A percentile compares a stretch with the other conserved stretches of the same genome.
Conservation (phyloP, 208 protist species). For the Acanthamoeba polyphaga region DNA sequence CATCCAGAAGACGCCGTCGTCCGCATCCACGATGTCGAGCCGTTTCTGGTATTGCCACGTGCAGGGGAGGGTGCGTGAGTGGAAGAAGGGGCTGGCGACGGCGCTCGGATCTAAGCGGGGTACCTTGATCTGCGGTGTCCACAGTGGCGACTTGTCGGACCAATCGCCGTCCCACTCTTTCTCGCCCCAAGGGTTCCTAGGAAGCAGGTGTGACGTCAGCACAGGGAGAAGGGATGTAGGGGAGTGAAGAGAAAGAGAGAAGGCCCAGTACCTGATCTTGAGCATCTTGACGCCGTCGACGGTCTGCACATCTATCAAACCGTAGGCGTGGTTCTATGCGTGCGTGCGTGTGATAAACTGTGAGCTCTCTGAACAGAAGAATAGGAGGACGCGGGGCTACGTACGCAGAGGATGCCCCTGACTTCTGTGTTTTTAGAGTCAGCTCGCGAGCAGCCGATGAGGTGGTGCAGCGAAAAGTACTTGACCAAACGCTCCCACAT, state of each 20-base stretch:
- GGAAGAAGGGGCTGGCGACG: neutral
- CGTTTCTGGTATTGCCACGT: conserved; percentile 24
- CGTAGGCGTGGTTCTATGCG: conserved; percentile 57
- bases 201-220: neutral
- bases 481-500: conserved; percentile 62
- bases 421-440: conserved; percentile 35
- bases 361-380: neutral
- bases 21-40: conserved; percentile 61
- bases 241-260: neutral
- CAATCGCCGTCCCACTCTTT: conserved; percentile 78
- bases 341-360: neutral
- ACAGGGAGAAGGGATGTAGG: neutral
- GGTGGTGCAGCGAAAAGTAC: conserved; percentile 39
- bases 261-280: neutral
- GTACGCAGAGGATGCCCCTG: conserved; percentile 41
- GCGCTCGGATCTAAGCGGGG: neutral
- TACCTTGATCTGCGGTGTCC: conserved; percentile 70
- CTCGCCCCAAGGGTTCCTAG: conserved; percentile 74
- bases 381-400: neutral
- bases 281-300: neutral
- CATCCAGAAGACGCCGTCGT: conserved; percentile 76
- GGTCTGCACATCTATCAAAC: conserved; percentile 21
- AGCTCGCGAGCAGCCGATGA: conserved; percentile 35
- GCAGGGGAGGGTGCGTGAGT: neutral
- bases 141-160: conserved; percentile 72